Evolutionary conservation across 768 basidiomycete species (phyloP).

Genomic region (Calocybe cyanea): DNA sequence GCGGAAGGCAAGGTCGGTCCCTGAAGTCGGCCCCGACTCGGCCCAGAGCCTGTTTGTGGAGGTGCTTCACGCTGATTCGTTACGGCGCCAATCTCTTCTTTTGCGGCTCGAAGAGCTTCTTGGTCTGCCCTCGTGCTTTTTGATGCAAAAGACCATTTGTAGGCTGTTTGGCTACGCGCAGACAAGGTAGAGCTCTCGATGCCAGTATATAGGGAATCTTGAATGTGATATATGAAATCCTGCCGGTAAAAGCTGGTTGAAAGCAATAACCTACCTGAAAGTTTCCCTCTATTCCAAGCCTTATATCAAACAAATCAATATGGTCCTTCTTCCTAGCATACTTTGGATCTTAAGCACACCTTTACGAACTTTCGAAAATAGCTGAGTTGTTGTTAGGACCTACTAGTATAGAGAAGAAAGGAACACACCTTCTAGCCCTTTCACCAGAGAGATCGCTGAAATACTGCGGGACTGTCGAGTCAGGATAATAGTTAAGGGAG

Average conservation of each 20-base stretch:
- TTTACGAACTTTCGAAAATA: conserved; percentile 94
- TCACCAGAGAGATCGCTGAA: conserved; percentile 85
- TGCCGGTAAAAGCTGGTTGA: background rate
- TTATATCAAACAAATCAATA: conserved; percentile 20
- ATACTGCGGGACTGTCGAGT: conserved; percentile 45
- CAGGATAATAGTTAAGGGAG: conserved; percentile 1
- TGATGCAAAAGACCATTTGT: conserved; percentile 85
- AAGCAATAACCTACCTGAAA: conserved; percentile 47
- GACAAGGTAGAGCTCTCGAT: conserved; percentile 50
- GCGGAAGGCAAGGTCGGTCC: conserved; percentile 70
- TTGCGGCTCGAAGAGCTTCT: conserved; percentile 53
- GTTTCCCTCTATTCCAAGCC: conserved; percentile 80
- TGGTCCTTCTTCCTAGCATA: background rate
- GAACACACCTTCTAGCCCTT: conserved; percentile 64
- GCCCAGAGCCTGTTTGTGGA: conserved; percentile 16
- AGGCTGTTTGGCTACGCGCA: conserved; percentile 71
- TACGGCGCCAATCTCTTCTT: conserved; percentile 54
- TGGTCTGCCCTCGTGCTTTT: conserved; percentile 58
- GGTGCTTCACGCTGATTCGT: conserved; percentile 32
- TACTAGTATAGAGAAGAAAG: conserved; percentile 13
- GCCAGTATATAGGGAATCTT: conserved; percentile 58
- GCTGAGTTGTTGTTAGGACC: conserved; percentile 37
- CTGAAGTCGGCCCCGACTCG: conserved; percentile 40
- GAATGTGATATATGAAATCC: background rate
- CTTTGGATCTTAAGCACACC: conserved; percentile 32